Conservation (phyloP, 805 yeast species). For the Candida quercuum region DNA sequence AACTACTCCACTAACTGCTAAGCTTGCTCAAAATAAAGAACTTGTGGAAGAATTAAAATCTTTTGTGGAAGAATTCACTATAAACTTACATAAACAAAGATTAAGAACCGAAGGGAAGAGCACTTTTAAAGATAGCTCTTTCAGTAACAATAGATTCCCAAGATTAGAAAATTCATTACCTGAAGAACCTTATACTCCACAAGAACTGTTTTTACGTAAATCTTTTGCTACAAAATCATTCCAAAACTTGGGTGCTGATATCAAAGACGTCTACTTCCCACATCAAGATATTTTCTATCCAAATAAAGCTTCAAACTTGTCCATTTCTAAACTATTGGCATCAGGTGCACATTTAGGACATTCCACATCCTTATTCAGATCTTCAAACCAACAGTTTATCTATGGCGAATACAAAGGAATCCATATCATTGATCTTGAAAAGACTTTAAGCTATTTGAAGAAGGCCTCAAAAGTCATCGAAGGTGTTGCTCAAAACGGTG, state of each 20-base stretch:
- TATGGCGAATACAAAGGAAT: conserved; percentile 89
- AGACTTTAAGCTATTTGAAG: conserved; percentile 68
- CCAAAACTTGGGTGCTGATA: conserved; percentile 58
- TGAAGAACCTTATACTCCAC: conserved; percentile 63
- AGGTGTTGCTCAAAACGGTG: conserved; percentile 80
- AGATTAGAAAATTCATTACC: conserved; percentile 55
- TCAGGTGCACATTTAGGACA: conserved; percentile 97
- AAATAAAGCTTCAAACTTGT: conserved; percentile 45
- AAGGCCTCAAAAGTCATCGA: conserved; percentile 83
- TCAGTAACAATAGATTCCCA: conserved; percentile 40
- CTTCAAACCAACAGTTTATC: conserved; percentile 78
- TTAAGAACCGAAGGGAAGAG: conserved; percentile 3
- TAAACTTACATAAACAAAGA: conserved; percentile 13
- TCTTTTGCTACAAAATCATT: conserved; percentile 51
- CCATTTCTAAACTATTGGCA: conserved; percentile 70
- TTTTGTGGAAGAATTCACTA: conserved; percentile 19
- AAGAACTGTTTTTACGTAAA: conserved; percentile 75
- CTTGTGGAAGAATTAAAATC: conserved; percentile 14
- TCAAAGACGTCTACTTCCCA: conserved; percentile 63
- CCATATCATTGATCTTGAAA: conserved; percentile 84
- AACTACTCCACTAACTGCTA: conserved; percentile 10
- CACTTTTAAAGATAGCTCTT: background rate
- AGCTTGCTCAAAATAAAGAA: conserved; percentile 15
- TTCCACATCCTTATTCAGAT: conserved; percentile 70
- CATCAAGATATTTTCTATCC: conserved; percentile 62